Evolutionary conservation across 2,329 filamentous ascomycete genomes (phyloP), one percentile per base, ranked within the genome.

Genomic region (Xylariaceae sp.): DNA sequence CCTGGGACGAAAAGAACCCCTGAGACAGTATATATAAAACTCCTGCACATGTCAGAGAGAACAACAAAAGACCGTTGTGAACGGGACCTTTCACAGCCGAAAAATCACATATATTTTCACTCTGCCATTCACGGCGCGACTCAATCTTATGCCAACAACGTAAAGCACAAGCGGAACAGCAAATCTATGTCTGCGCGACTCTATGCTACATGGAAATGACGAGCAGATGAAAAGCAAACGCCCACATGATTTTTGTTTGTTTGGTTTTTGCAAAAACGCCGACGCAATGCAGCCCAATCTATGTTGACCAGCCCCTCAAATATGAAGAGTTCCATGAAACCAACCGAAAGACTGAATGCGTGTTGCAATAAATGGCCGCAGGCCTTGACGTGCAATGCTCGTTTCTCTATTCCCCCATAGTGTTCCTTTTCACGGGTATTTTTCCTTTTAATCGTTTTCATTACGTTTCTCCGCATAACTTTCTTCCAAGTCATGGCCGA

Each of bases 231-330:
- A 51, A 37, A 54, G 23, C 23, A 30, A 30, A 30, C 45, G 37
- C 52, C 10, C 45, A 58, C 48, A 45, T 45, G 61, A 58, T 60
- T 45, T n/a, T 63, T 56, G 44, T 30, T 15, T 30, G 4, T 49
- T 61, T 45, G 18, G 62, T 56, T 48, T 18, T 18, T 30, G 23
- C 52, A 23, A 58, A 65, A 65, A 65, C 63, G 63, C 61, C 61
- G 35, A 39, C 47, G 58, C 56, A 52, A 60, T 63, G 58, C 58
- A 61, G 50, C 56, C 56, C 39, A 45, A 49, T 57, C 56, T 60
- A 57, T 56, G 42, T 48, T 47, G 47, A 53, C 47, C 52, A 45
- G 15, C 17, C 17, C 50, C 50, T 10, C 35, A 39, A 30, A 30
- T 30, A 30, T 1, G 39, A 51, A 45, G 53, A 57, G 42, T 51